Base-by-base conservation (phyloP, 2,329 filamentous ascomycete species). In the Botryosphaeria agaves region DNA sequence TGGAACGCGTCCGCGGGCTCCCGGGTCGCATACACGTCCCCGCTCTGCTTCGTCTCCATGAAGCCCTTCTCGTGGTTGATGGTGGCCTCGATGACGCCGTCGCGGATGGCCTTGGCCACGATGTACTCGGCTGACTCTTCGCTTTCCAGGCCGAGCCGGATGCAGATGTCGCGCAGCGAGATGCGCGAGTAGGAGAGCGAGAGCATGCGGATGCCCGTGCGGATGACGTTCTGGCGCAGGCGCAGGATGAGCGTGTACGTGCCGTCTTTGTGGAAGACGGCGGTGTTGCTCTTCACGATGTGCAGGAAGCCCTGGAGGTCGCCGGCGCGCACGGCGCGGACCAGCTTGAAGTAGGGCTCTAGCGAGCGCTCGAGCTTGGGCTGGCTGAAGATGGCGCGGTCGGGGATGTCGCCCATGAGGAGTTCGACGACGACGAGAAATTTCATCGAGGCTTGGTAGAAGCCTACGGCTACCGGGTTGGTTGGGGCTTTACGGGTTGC, bases 61-160 rank as follows among this genome's bases (percentile, higher is more conserved):
- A 83, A 95, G 0, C 89, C 89, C 39, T 76, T 76, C 64, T 95
- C 85, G 38, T 92, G 80, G 52, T 98, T 87, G 37, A 95, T 63
- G 2, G 79, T 85, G 19, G 87, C 87, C 64, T 95, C 87, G 34
- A 95, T 95, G 33, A 95, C 89, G 35, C 89, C 89, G 47, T 98
- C 89, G 14, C 89, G 73, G 43, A 98, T 98, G 2, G 89, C 89
- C 66, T 98, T 98, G 40, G 89, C 89, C 20, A 95, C 89, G 52
- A 98, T 98, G 57, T 98, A 98, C 60, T 98, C 89, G 7, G 89
- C 89, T 25, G 83, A 93, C 64, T 98, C 89, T 53, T 98, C 89
- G 43, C 81, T 92, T 40, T 89, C 83, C 7, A 98, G 66, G 31
- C 91, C 84, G 30, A 98, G 67, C 28, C 89, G 81, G 35, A 95